Conservation (phyloP, 2,329 filamentous ascomycete genomes). For the Biscogniauxia sp. region DNA sequence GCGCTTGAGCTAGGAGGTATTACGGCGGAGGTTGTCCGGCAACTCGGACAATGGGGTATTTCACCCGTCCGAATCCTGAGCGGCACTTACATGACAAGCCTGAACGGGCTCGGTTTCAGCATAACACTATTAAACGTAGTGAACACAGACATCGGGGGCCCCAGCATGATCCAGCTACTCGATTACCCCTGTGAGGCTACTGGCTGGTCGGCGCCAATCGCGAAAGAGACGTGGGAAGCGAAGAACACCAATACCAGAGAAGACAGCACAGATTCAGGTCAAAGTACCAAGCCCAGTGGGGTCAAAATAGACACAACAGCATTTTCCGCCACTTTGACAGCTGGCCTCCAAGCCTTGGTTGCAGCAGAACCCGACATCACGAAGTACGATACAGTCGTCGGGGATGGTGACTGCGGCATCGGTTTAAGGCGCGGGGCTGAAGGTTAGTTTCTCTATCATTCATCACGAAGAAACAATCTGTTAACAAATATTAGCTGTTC, state of each 20-base stretch:
- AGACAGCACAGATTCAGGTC: conserved; percentile 31
- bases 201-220: conserved; percentile 67
- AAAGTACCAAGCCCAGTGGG: conserved; percentile 42
- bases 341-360: conserved; percentile 61
- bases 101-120: conserved; percentile 75
- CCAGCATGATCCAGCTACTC: conserved; percentile 65
- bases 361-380: conserved; percentile 70
- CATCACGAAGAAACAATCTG: not conserved
- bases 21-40: conserved; percentile 63
- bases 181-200: conserved; percentile 68
- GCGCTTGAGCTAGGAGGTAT: conserved; percentile 71
- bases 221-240: conserved; percentile 61
- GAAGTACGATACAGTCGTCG: conserved; percentile 76
- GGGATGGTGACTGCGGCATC: conserved; percentile 87
- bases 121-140: conserved; percentile 66
- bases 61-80: conserved; percentile 62
- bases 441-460: conserved; percentile 41
- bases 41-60: conserved; percentile 60
- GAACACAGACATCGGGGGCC: conserved; percentile 55
- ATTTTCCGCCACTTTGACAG: conserved; percentile 52
- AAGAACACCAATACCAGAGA: conserved; percentile 48
- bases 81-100: conserved; percentile 75
- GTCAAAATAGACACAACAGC: conserved; percentile 51
- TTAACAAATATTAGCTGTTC: conserved; percentile 41
- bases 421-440: conserved; percentile 86